phyloP scores from a whole-genome alignment of 2,329 filamentous ascomycete genomes.

The Anthostomella pinea region DNA sequence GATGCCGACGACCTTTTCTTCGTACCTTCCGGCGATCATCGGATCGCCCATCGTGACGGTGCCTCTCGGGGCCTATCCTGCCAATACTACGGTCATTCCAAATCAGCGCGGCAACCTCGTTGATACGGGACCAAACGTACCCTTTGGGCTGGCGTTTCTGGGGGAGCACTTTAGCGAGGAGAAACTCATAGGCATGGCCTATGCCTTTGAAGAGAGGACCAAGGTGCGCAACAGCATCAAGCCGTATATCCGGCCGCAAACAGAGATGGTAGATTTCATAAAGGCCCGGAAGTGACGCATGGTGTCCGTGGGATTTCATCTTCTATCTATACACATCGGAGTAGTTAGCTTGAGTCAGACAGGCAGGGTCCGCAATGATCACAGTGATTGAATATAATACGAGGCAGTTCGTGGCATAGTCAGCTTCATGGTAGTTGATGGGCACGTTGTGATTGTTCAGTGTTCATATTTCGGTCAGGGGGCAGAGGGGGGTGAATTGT shows the following conservation, averaged over 20 bases:
- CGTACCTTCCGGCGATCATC: slow-evolving; percentile 51
- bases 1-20: slow-evolving; percentile 51
- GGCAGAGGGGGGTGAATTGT: too few relatives aligned
- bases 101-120: slow-evolving; percentile 50
- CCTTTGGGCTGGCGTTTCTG: slow-evolving; percentile 63
- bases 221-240: slow-evolving; percentile 7
- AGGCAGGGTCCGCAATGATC: too few relatives aligned
- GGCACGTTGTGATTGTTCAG: too few relatives aligned
- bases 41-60: slow-evolving; percentile 61
- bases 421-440: too few relatives aligned
- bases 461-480: too few relatives aligned
- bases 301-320: too few relatives aligned
- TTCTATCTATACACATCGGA: too few relatives aligned
- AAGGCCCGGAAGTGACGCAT: too few relatives aligned
- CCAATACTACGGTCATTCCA: slow-evolving; percentile 45
- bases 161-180: slow-evolving; percentile 61
- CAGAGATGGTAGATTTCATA: background rate
- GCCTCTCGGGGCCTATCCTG: slow-evolving; percentile 50
- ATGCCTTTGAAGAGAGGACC: slow-evolving; percentile 64
- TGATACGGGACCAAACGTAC: slow-evolving; percentile 48
- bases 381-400: too few relatives aligned
- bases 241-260: slow-evolving; percentile 1
- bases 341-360: too few relatives aligned
- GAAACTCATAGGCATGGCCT: slow-evolving; percentile 61
- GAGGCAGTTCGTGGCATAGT: too few relatives aligned